Conservation (phyloP, 2,329 filamentous ascomycete species). For the Thielaviopsis musarum region DNA sequence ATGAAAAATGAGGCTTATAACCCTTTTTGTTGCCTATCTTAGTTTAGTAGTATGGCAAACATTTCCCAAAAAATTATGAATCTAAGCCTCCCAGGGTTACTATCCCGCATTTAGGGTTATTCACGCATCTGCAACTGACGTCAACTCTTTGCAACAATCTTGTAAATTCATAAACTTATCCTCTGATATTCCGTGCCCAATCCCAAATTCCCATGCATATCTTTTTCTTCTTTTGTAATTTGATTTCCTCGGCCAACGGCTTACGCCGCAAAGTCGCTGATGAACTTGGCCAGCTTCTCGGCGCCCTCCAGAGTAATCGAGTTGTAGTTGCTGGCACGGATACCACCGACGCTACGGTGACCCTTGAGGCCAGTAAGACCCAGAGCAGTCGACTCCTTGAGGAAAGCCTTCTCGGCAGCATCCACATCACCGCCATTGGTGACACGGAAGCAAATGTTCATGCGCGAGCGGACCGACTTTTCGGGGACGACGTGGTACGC, state of each 20-base stretch:
- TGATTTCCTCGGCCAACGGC: background rate
- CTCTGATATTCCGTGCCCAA: background rate
- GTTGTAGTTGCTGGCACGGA: slow-evolving; percentile 82
- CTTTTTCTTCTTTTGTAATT: background rate
- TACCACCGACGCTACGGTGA: slow-evolving; percentile 72
- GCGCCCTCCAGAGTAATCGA: slow-evolving; percentile 53
- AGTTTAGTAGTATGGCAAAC: background rate
- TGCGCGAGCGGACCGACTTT: slow-evolving; percentile 60
- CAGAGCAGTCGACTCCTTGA: slow-evolving; percentile 50
- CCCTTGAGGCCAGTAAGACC: slow-evolving; percentile 73
- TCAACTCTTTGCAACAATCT: background rate
- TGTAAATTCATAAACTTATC: background rate
- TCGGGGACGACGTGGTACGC: slow-evolving; percentile 66
- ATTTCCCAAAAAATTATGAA: background rate
- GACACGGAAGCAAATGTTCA: slow-evolving; percentile 91
- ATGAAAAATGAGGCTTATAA: too few relatives aligned
- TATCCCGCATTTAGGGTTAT: background rate
- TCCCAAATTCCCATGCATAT: background rate
- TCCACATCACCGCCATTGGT: slow-evolving; percentile 40
- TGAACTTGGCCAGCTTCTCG: slow-evolving; percentile 49
- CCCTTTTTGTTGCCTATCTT: too few relatives aligned
- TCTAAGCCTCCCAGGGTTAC: background rate
- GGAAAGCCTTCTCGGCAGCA: slow-evolving; percentile 62
- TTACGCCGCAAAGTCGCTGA: slow-evolving; percentile 32
- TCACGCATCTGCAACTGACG: too few relatives aligned